A percentile compares a stretch with the other conserved stretches of the same genome.
Conservation (phyloP, 1,284 basidiomycete genomes). For the Ganoderma leucocontextum region DNA sequence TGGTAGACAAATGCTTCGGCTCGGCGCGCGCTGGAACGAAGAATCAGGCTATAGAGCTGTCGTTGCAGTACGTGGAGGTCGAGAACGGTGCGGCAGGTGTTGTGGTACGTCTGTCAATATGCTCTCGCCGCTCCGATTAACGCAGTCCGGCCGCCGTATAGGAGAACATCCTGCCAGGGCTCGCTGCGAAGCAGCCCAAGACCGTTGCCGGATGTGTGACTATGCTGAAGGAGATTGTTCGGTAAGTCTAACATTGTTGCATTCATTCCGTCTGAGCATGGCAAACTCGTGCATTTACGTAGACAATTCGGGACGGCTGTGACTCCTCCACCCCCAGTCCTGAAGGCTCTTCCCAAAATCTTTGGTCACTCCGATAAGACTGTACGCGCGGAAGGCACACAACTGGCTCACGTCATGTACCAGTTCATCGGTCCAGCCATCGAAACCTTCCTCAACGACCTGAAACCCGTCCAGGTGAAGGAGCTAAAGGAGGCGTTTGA, state of each 20-base stretch:
- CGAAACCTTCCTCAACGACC: conserved; percentile 86
- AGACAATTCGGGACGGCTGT: conserved; percentile 88
- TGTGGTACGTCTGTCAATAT: conserved; percentile 70
- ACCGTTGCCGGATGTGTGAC: conserved; percentile 84
- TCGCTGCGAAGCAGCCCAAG: conserved; percentile 96
- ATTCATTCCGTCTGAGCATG: not conserved
- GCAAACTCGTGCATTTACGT: conserved; percentile 10
- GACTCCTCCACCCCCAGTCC: conserved; percentile 79
- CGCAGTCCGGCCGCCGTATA: conserved; percentile 49
- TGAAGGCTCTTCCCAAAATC: conserved; percentile 92
- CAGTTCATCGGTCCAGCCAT: conserved; percentile 91
- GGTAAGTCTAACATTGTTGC: conserved; percentile 48
- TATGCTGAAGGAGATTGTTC: conserved; percentile 83
- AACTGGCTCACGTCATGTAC: conserved; percentile 83
- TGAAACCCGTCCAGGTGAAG: conserved; percentile 99
- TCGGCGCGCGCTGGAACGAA: conserved; percentile 93
- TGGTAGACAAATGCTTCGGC: conserved; percentile 97
- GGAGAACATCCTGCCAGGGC: conserved; percentile 86
- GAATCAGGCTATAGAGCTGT: conserved; percentile 87
- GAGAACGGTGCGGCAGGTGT: conserved; percentile 91
- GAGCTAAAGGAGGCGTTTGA: conserved; percentile 95
- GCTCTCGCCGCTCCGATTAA: conserved; percentile 26
- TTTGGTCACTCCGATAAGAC: conserved; percentile 97
- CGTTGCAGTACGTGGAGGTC: conserved; percentile 91
- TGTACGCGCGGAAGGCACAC: conserved; percentile 91